Evolutionary conservation across 495 filamentous ascomycete genomes (phyloP), one percentile per base, ranked within the genome.

Genomic region (Achaetomiella virescens): DNA sequence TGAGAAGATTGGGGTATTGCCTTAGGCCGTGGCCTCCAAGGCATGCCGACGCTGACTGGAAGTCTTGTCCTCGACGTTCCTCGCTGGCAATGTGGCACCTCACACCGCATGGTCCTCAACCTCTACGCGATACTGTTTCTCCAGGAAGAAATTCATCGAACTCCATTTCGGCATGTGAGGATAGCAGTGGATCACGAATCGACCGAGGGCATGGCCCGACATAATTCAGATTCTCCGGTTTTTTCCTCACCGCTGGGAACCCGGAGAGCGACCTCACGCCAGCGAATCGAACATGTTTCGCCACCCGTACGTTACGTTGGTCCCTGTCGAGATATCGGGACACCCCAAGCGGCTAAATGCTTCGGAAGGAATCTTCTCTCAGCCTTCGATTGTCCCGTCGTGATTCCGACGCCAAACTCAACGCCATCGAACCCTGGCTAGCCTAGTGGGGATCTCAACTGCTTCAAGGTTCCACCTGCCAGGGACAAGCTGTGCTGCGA

Each of bases 341-440:
- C n/a, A n/a, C 17, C 8, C 3, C n/a, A 49, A 40, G 48, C 58
- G 58, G 58, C 58, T 60, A 60, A 60, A 60, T 60, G 54, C 54
- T 37, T 44, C 54, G 54, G 54, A 14, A 54, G 33, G 24, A 40
- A 15, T 47, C 27, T 31, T 47, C 31, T 38, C 21, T 17, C 40
- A 7, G 9, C 22, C 36, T 51, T 41, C 33, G 22, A 35, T 53
- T 17, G 38, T 44, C n/a, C 47, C 43, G 24, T 17, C 7, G 18
- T 21, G 40, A 22, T 46, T 21, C 46, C 37, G 49, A 31, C 36
- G 37, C 48, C 35, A 51, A 42, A 44, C 22, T 27, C 24, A 20
- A 53, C 47, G 27, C n/a, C 36, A 31, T 21, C 24, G 29, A 22
- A 14, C 18, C 36, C 24, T 27, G 15, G 15, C 48, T 17, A 2